Evolutionary conservation across 2,329 filamentous ascomycete species (phyloP).

Genomic region (Paraphoma sp.): DNA sequence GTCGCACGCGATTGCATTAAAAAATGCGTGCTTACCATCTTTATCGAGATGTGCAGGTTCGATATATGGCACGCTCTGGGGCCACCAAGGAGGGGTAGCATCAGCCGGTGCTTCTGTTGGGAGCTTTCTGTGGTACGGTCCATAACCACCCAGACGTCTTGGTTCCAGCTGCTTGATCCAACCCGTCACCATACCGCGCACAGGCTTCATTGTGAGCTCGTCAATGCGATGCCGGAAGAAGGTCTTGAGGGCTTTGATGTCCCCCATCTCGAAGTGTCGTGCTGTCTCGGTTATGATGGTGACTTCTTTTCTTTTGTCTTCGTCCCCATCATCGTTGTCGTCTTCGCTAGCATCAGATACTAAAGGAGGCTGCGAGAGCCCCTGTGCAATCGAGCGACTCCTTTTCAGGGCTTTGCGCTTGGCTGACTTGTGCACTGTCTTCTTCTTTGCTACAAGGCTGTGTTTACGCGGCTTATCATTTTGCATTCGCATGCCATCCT

Average conservation of each 20-base stretch:
- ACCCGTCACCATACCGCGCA: slow-evolving; percentile 38
- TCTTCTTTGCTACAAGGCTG: background rate
- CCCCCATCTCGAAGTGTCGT: slow-evolving; percentile 32
- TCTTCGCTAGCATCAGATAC: slow-evolving; percentile 12
- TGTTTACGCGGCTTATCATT: background rate
- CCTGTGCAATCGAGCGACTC: slow-evolving; percentile 14
- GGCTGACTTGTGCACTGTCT: background rate
- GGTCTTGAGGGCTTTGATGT: slow-evolving; percentile 24
- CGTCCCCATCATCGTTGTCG: slow-evolving; percentile 15
- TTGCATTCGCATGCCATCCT: background rate
- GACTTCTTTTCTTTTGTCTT: slow-evolving; percentile 10
- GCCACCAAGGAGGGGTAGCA: slow-evolving; percentile 40
- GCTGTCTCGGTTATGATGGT: slow-evolving; percentile 14
- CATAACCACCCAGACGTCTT: slow-evolving; percentile 28
- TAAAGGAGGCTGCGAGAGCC: background rate
- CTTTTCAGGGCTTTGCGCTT: slow-evolving; percentile 21
- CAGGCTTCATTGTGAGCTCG: slow-evolving; percentile 42
- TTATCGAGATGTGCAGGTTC: slow-evolving; percentile 43
- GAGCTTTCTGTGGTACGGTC: slow-evolving; percentile 32
- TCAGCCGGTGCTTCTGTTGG: slow-evolving; percentile 16
- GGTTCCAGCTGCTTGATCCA: slow-evolving; percentile 42
- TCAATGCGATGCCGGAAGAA: slow-evolving; percentile 34
- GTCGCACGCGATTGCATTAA: slow-evolving; percentile 5
- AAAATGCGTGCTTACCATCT: slow-evolving; percentile 19
- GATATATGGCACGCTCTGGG: slow-evolving; percentile 32